Evolutionary conservation across 2,329 filamentous ascomycete genomes (phyloP), one percentile per base, ranked within the genome.

Genomic region (Scytalidium lignicola): DNA sequence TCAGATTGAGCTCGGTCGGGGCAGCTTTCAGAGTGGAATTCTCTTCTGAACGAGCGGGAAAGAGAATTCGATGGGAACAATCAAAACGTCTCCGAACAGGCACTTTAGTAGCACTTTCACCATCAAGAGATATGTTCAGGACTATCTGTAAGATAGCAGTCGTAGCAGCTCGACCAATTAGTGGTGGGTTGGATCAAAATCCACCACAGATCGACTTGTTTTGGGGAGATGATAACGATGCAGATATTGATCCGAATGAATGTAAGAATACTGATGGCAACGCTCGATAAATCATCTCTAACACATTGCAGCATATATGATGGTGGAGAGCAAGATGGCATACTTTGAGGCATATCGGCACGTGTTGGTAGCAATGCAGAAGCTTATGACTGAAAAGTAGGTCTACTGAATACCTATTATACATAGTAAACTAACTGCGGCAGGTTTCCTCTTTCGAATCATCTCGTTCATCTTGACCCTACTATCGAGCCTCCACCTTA

Each of bases 271-370:
- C 13, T 8, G 2, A 26, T 17, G 32, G 5, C 2, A 13, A 15
- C 3, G 1, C 5, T 19, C 12, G n/a, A 9, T 15, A 5, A 9
- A 28, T 19, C n/a, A 22, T 37, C 9, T 3, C 47, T 55, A 32
- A 57, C 23, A 9, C 12, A 0, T 1, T 20, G 32, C 7, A 2
- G 59, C 56, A 41, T 66, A 61, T 48, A 67, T 91, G 10, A 95
- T 96, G 88, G 70, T 96, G 0, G 89, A 96, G 61, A 77, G 86
- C 1, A 78, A 83, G 2, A 66, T 67, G 0, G 84, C 86, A 1
- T 95, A 90, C 62, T 96, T 82, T 54, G 91, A 96, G 64, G 81
- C 87, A 0, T 75, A 80, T 32, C 77, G 88, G 0, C 82, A 95
- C 62, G 85, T 83, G 0, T 74, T 96, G 62, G 70, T 79, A 13